These are phyloP conservation scores for Rhodomyrtus psidioides DNA, from an alignment of 441 rosid genomes.

Conservation along the genomic window DNA sequence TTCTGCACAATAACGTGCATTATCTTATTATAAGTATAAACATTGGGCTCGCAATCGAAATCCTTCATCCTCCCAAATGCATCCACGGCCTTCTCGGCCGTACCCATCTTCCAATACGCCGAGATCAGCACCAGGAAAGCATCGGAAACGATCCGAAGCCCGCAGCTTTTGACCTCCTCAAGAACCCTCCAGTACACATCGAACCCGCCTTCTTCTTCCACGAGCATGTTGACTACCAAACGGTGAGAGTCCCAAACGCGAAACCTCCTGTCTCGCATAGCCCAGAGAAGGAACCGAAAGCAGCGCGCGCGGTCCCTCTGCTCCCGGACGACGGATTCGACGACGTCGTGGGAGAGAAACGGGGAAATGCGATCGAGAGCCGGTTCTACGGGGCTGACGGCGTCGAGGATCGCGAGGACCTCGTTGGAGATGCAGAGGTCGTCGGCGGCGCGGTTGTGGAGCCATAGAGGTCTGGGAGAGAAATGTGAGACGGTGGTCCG, in stretches of 20 bases:
- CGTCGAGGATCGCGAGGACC: slow-evolving; percentile 34
- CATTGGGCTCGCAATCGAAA: slow-evolving; percentile 59
- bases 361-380: slow-evolving; percentile 65
- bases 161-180: slow-evolving; percentile 33
- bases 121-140: slow-evolving; percentile 50
- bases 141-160: slow-evolving; percentile 22
- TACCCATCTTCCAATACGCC: slow-evolving; percentile 46
- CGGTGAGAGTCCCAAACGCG: slow-evolving; percentile 20
- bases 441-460: slow-evolving; percentile 4
- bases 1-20: slow-evolving; percentile 30
- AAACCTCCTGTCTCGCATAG: slow-evolving; percentile 42
- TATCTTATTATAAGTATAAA: slow-evolving; percentile 45
- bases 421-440: slow-evolving; percentile 31
- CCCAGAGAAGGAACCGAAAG: slow-evolving; percentile 83
- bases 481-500: slow-evolving; percentile 25
- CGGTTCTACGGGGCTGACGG: slow-evolving; percentile 51
- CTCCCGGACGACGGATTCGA: slow-evolving; percentile 42
- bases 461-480: slow-evolving; percentile 24
- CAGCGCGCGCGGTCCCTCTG: slow-evolving; percentile 34
- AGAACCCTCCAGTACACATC: slow-evolving; percentile 57
- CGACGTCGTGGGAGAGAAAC: slow-evolving; percentile 33
- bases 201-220: slow-evolving; percentile 27
- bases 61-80: slow-evolving; percentile 63
- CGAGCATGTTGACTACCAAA: slow-evolving; percentile 33
- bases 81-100: slow-evolving; percentile 58